Evolutionary conservation across 139 green algal genomes (phyloP), one percentile per base, ranked within the genome.

Genomic region (Limnomonas spitsbergensis): DNA sequence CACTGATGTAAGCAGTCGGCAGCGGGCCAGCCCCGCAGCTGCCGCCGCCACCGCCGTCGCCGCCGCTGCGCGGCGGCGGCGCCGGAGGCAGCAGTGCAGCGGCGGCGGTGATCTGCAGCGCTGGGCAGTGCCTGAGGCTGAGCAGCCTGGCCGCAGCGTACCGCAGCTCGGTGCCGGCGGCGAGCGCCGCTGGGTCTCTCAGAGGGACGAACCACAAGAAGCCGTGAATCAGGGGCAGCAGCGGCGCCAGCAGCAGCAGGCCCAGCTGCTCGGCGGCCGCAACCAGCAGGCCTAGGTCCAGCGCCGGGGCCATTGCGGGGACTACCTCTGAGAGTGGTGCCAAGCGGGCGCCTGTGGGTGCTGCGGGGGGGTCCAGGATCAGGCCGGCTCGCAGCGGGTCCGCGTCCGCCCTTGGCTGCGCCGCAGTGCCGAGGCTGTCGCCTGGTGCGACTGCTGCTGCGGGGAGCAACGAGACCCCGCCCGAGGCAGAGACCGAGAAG

Each of bases 161-260:
- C n/a, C n/a, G n/a, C n/a, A n/a, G n/a, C n/a, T n/a, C n/a, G n/a
- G n/a, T n/a, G n/a, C n/a, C n/a, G n/a, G n/a, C n/a, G n/a, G n/a
- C n/a, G n/a, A n/a, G n/a, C n/a, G n/a, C n/a, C n/a, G n/a, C n/a
- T n/a, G n/a, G n/a, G n/a, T n/a, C n/a, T n/a, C n/a, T 20, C 47
- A 61, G 47, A 29, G 47, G 47, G 1, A 70, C 68, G 7, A 70
- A 9, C 32, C 77, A 72, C 42, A 82, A 77, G 0, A 4, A 66
- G 0, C 47, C 4, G 35, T 77, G 68, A 24, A 37, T 24, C 24
- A 73, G 71, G 37, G 53, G 73, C 40, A 80, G 69, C n/a, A 72
- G 38, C 3, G 20, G 47, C 9, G 61, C 35, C 66, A 70, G 27
- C 32, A 80, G 66, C 40, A 77, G 66, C 66, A 68, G 73, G 20